These are phyloP conservation scores for Penicillium lagena DNA, from an alignment of 495 filamentous ascomycete species.

Conservation along the genomic window DNA sequence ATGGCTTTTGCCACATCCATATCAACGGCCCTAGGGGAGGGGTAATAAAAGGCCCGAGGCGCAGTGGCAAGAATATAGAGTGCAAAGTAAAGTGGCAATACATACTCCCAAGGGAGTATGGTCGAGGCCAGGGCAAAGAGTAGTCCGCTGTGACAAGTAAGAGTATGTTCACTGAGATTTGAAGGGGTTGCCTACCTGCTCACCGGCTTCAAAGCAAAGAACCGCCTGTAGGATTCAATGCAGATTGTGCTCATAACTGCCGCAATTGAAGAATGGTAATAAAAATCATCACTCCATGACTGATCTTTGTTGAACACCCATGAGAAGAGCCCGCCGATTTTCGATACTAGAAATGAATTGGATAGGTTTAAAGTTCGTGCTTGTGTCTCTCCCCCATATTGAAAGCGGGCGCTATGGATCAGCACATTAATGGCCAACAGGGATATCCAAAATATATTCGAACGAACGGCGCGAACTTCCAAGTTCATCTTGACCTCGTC, in stretches of 20 bases:
- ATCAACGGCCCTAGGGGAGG: conserved; percentile 7
- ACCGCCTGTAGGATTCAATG: conserved; percentile 13
- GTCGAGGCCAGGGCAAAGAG: conserved; percentile 5
- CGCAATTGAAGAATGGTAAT: background rate
- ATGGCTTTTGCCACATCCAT: conserved; percentile 1
- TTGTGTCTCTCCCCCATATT: too few relatives aligned
- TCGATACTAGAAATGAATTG: too few relatives aligned
- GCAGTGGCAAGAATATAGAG: conserved; percentile 6
- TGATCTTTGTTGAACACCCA: too few relatives aligned
- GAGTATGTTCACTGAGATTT: background rate
- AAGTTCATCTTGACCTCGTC: conserved; percentile 2
- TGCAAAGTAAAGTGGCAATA: conserved; percentile 9
- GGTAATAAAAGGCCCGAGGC: conserved; percentile 9
- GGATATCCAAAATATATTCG: background rate
- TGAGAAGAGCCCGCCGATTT: too few relatives aligned
- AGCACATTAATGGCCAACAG: background rate
- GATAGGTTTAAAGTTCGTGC: too few relatives aligned
- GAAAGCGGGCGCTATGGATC: background rate
- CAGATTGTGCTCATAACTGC: conserved; percentile 1
- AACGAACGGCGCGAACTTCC: background rate
- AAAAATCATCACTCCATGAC: too few relatives aligned
- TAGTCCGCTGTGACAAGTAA: conserved; percentile 3
- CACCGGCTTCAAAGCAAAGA: conserved; percentile 2
- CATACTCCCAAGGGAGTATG: conserved; percentile 4
- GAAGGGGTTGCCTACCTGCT: conserved; percentile 3